Conservation (phyloP, 1,139 yeast species). For the Kurtzmaniella natalensis region DNA sequence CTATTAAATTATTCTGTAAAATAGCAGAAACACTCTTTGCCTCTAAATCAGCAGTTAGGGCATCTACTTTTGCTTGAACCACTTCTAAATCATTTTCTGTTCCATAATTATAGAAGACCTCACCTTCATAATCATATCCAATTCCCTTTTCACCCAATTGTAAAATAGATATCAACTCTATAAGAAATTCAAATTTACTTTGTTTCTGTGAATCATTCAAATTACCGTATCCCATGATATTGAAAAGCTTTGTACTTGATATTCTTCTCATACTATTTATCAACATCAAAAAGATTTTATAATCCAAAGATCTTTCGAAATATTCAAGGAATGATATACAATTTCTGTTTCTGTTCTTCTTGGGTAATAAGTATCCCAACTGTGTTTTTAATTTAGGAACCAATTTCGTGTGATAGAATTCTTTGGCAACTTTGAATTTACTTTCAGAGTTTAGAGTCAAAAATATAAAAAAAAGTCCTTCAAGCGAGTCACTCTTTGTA, state of each 20-base stretch:
- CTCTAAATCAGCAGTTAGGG: constrained; percentile 17
- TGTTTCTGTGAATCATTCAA: constrained; percentile 1
- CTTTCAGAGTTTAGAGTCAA: constrained; percentile 16
- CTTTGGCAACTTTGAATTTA: constrained; percentile 13
- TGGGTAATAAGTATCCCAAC: constrained; percentile 24
- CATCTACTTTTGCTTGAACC: constrained; percentile 16
- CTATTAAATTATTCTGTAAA: constrained; percentile 23
- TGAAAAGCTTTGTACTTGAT: constrained; percentile 18
- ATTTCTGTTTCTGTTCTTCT: constrained; percentile 9
- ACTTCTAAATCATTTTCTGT: constrained; percentile 9
- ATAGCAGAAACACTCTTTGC: constrained; percentile 27
- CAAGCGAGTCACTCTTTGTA: constrained; percentile 8
- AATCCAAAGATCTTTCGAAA: constrained; percentile 22
- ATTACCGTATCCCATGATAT: constrained; percentile 22
- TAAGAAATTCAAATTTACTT: constrained; percentile 16
- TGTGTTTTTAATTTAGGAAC: constrained; percentile 10
- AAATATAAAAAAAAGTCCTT: constrained; percentile 3
- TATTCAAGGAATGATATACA: constrained; percentile 18
- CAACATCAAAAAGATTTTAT: constrained; percentile 25
- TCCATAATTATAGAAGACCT: constrained; percentile 19
- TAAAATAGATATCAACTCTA: constrained; percentile 21
- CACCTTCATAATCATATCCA: constrained; percentile 21
- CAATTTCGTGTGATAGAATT: constrained; percentile 11
- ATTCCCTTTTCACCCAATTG: constrained; percentile 27
- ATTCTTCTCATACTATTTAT: constrained; percentile 22